Conservation (phyloP, 768 basidiomycete genomes). For the Lactarius sp. region DNA sequence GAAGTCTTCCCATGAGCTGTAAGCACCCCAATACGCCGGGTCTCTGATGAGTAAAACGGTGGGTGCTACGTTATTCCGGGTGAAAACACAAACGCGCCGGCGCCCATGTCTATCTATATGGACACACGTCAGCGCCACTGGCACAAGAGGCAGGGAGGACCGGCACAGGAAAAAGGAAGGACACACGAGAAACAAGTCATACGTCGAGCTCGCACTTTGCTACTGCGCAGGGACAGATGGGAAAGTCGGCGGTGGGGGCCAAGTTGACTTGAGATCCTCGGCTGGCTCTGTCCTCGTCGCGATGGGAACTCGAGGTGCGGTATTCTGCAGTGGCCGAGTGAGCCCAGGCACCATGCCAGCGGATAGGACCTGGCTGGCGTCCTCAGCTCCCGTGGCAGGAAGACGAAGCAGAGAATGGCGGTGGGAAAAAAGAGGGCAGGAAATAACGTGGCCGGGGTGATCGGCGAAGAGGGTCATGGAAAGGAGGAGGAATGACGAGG, state of each 20-base stretch:
- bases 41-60: constrained; percentile 73
- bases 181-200: constrained; percentile 86
- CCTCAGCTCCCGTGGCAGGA: constrained; percentile 40
- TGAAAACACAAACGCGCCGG: constrained; percentile 96
- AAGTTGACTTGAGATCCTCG: constrained; percentile 36
- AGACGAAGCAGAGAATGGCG: constrained; percentile 37
- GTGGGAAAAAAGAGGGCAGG: constrained; percentile 45
- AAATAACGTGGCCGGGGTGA: constrained; percentile 47
- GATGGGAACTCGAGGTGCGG: constrained; percentile 8
- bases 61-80: constrained; percentile 74
- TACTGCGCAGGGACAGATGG: constrained; percentile 78
- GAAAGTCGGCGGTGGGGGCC: constrained; percentile 95
- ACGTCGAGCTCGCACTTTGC: constrained; percentile 85
- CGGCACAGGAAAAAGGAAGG: constrained; percentile 10
- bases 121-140: background rate
- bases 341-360: constrained; percentile 28
- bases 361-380: constrained; percentile 47
- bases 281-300: background rate
- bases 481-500: constrained; percentile 75
- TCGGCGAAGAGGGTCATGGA: constrained; percentile 74
- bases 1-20: constrained; percentile 45
- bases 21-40: constrained; percentile 48
- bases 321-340: constrained; percentile 16
- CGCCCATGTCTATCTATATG: constrained; percentile 91
- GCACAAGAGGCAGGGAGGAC: background rate